phyloP scores from a whole-genome alignment of 1,139 yeast species.

The Saccharomycopsis phalli region DNA sequence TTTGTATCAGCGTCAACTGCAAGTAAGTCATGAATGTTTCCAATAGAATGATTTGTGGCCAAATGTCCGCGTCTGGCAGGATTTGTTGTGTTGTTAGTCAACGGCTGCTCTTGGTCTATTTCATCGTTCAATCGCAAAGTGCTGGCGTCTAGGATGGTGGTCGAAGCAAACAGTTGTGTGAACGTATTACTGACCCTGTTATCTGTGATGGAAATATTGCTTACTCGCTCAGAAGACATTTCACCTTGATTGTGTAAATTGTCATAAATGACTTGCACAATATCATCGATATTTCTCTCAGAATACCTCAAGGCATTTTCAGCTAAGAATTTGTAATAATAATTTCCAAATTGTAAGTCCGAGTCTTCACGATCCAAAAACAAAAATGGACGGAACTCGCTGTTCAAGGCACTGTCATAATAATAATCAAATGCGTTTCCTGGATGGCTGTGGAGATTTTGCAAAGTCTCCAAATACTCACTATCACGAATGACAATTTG shows the following conservation, averaged over 20 bases:
- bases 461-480: conserved; percentile 15
- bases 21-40: conserved; percentile 15
- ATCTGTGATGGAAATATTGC: neutral
- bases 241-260: conserved; percentile 10
- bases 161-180: neutral
- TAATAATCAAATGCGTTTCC: conserved; percentile 15
- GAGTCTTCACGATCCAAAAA: conserved; percentile 11
- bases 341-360: conserved; percentile 15
- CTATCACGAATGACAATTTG: conserved; percentile 17
- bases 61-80: conserved; percentile 4
- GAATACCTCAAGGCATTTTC: conserved; percentile 20
- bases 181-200: neutral
- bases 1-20: conserved; percentile 9
- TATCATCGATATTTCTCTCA: conserved; percentile 20
- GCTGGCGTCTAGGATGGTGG: neutral
- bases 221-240: too few relatives aligned
- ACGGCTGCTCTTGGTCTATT: neutral
- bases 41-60: neutral
- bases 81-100: conserved; percentile 1
- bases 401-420: conserved; percentile 12
- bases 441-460: conserved; percentile 6
- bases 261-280: conserved; percentile 19
- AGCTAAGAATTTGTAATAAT: conserved; percentile 20
- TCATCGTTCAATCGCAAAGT: neutral
- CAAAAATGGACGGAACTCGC: conserved; percentile 19